Conservation (phyloP, 768 basidiomycete species). For the Tephrocybe sp. region DNA sequence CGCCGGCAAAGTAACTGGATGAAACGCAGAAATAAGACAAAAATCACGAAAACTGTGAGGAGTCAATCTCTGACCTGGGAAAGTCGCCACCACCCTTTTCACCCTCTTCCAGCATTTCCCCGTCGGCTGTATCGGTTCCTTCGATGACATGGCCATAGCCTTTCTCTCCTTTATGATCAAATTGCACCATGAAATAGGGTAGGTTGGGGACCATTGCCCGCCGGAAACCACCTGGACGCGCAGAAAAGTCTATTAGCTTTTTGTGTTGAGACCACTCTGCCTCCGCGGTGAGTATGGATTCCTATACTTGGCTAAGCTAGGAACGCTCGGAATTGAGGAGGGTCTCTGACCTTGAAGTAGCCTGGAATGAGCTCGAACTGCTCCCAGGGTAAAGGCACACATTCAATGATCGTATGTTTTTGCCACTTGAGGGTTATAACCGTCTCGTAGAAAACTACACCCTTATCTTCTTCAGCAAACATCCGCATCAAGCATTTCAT, state of each 20-base stretch:
- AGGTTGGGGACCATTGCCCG: slow-evolving; percentile 94
- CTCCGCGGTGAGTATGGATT: slow-evolving; percentile 91
- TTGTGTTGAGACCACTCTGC: slow-evolving; percentile 98
- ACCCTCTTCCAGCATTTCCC: slow-evolving; percentile 63
- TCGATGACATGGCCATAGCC: slow-evolving; percentile 99
- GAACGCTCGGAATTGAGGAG: slow-evolving; percentile 1
- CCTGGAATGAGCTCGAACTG: slow-evolving; percentile 84
- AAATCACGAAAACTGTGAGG: neutral
- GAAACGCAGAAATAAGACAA: neutral
- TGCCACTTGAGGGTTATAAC: slow-evolving; percentile 84
- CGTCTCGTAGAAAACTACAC: slow-evolving; percentile 94
- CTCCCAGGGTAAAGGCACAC: slow-evolving; percentile 88
- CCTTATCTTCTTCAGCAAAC: slow-evolving; percentile 90
- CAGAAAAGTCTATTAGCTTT: slow-evolving; percentile 91
- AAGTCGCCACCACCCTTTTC: slow-evolving; percentile 92
- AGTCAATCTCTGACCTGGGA: slow-evolving; percentile 54
- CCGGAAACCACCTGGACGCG: slow-evolving; percentile 89
- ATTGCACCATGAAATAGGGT: slow-evolving; percentile 99
- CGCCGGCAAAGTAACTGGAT: slow-evolving; percentile 85
- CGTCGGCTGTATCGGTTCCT: slow-evolving; percentile 57
- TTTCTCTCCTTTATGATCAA: slow-evolving; percentile 96
- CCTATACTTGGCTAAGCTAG: slow-evolving; percentile 39
- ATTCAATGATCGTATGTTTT: slow-evolving; percentile 91
- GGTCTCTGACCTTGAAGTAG: slow-evolving; percentile 78
- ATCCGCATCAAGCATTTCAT: slow-evolving; percentile 96